Percentiles rank a stretch among this genome's conserved stretches.
Conservation (phyloP, 768 basidiomycete genomes). For the Lactarius indigo region DNA sequence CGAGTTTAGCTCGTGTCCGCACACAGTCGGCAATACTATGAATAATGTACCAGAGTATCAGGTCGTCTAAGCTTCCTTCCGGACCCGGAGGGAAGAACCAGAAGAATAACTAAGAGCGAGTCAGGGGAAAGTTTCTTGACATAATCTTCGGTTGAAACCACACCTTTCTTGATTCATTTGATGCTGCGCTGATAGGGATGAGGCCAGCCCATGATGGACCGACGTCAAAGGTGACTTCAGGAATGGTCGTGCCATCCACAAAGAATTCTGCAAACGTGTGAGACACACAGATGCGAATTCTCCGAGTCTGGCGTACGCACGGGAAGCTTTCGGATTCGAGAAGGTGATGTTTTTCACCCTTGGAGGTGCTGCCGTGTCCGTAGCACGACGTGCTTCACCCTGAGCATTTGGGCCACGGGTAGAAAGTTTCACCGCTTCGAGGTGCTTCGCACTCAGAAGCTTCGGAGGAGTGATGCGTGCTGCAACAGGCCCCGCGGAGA, state of each 20-base stretch:
- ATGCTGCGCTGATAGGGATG: conserved; percentile 58
- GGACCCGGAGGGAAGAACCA: conserved; percentile 84
- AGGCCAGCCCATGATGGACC: conserved; percentile 76
- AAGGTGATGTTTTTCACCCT: conserved; percentile 66
- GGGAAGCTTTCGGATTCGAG: conserved; percentile 58
- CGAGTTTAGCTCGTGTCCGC: too few relatives aligned
- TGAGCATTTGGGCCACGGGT: background rate
- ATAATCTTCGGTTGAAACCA: conserved; percentile 22
- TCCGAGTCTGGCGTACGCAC: conserved; percentile 34
- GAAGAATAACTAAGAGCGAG: conserved; percentile 58
- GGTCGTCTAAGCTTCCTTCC: conserved; percentile 63
- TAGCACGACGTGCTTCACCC: background rate
- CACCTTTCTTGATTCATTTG: conserved; percentile 68
- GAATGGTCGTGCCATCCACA: conserved; percentile 62
- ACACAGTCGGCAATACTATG: background rate
- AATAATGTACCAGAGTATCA: conserved; percentile 64
- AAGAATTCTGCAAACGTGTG: conserved; percentile 50
- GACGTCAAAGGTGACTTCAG: conserved; percentile 67
- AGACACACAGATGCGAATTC: background rate
- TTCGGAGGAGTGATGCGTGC: background rate
- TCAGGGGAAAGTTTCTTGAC: background rate
- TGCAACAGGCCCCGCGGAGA: background rate
- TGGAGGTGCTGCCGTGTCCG: conserved; percentile 3
- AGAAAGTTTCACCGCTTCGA: conserved; percentile 4
- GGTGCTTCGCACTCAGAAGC: conserved; percentile 6